Conservation (phyloP, 176 grass and related monocot species). For the Elaeis guineensis region DNA sequence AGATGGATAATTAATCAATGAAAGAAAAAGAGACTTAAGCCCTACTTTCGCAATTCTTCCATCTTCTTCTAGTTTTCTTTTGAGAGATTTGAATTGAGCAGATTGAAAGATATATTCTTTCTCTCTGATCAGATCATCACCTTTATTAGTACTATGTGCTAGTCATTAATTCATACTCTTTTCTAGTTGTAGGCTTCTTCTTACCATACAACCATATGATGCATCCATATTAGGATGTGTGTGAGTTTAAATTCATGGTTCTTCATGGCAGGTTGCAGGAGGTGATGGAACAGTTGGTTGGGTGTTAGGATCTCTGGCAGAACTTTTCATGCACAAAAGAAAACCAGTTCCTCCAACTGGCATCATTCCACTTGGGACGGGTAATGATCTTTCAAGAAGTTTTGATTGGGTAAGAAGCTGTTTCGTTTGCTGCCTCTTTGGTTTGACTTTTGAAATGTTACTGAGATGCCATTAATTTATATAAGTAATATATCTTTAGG, state of each 20-base stretch:
- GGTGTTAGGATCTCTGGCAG: slow-evolving; percentile 79
- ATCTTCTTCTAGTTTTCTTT: too few species aligned
- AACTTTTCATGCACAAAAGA: slow-evolving; percentile 72
- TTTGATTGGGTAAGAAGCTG: slow-evolving; percentile 86
- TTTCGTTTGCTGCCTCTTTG: background rate
- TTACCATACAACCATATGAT: too few species aligned
- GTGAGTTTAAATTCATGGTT: background rate
- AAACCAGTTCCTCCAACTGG: slow-evolving; percentile 83
- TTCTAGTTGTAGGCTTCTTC: too few species aligned
- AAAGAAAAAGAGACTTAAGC: too few species aligned
- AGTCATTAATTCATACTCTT: too few species aligned
- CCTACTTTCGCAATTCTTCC: too few species aligned
- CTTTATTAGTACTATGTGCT: background rate
- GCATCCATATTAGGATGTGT: background rate
- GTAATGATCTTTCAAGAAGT: slow-evolving; percentile 84
- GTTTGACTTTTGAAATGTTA: slow-evolving; percentile 14
- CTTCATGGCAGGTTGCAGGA: slow-evolving; percentile 78
- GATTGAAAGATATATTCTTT: too few species aligned
- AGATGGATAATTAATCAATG: too few species aligned
- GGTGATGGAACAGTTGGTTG: slow-evolving; percentile 95
- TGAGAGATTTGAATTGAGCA: too few species aligned
- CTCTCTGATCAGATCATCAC: background rate
- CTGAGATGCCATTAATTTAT: slow-evolving; percentile 19
- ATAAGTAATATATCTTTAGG: slow-evolving; percentile 29
- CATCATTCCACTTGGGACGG: slow-evolving; percentile 97